Conservation (phyloP, 495 filamentous ascomycete species). For the Aspergillus ostianus region DNA sequence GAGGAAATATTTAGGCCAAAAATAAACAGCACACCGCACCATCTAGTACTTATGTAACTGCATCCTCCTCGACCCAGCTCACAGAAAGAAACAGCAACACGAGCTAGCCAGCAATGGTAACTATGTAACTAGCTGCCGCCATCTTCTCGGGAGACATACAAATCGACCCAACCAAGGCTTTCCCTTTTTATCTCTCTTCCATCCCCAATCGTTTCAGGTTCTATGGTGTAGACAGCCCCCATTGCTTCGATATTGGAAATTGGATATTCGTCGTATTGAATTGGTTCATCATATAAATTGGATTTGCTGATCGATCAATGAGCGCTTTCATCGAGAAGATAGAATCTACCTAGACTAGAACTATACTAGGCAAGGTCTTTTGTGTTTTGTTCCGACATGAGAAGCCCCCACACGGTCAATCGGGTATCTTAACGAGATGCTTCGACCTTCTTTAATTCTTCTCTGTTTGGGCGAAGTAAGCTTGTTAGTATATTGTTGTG, state of each 20-base stretch:
- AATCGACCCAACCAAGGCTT: not conserved
- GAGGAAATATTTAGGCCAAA: too few relatives aligned
- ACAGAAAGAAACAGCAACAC: not conserved
- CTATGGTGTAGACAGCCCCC: not conserved
- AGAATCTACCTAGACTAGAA: not conserved
- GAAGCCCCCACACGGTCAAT: not conserved
- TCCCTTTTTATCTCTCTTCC: not conserved
- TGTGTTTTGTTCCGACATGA: not conserved
- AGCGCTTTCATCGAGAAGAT: not conserved
- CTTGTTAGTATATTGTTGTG: constrained; percentile 14
- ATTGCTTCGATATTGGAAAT: not conserved
- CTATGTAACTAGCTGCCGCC: not conserved
- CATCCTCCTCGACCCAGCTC: too few relatives aligned
- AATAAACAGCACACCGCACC: too few relatives aligned
- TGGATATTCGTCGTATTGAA: not conserved
- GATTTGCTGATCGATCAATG: not conserved
- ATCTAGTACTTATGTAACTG: too few relatives aligned
- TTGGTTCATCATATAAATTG: not conserved
- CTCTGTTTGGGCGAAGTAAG: constrained; percentile 51
- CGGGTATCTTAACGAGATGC: constrained; percentile 34
- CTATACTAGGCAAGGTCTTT: not conserved
- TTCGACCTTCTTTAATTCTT: constrained; percentile 94
- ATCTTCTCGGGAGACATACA: too few relatives aligned
- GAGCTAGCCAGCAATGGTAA: not conserved
- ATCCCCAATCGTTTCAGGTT: not conserved